These are phyloP conservation scores for Rhodosporidiobolus odoratus DNA, from an alignment of 768 basidiomycete genomes.

Conservation along the genomic window DNA sequence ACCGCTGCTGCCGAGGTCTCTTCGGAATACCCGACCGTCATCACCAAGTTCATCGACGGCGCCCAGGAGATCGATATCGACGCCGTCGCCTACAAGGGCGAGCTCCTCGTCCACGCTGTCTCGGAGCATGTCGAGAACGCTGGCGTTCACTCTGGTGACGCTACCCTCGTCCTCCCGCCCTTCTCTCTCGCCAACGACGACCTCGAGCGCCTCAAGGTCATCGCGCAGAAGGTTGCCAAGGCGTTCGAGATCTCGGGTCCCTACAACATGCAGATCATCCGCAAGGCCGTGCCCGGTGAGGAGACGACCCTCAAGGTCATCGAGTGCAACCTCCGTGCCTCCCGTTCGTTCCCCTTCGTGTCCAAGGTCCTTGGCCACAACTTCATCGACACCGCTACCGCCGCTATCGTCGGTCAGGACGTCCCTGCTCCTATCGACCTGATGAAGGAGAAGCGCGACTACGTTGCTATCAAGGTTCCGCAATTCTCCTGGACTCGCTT, in stretches of 20 bases:
- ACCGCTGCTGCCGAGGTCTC: constrained; percentile 96
- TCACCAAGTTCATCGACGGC: constrained; percentile 97
- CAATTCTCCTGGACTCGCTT: constrained; percentile 98
- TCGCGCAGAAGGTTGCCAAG: constrained; percentile 87
- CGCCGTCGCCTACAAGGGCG: constrained; percentile 88
- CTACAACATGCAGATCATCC: constrained; percentile 99
- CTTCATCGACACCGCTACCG: constrained; percentile 89
- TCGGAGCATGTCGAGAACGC: constrained; percentile 99
- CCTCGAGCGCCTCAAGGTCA: constrained; percentile 80
- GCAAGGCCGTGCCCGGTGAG: constrained; percentile 58
- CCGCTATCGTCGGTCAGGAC: constrained; percentile 74
- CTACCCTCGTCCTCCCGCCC: constrained; percentile 93
- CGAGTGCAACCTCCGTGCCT: constrained; percentile 96
- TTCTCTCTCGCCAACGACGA: constrained; percentile 70
- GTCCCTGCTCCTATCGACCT: constrained; percentile 84
- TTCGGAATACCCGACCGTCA: constrained; percentile 92
- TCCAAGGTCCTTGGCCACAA: constrained; percentile 96
- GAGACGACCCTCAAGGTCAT: constrained; percentile 85
- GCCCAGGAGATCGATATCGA: constrained; percentile 98
- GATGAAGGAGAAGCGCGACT: constrained; percentile 82
- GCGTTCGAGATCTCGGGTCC: constrained; percentile 97
- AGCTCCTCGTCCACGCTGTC: constrained; percentile 86
- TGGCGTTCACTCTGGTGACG: constrained; percentile 97
- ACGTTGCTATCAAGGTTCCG: constrained; percentile 92
- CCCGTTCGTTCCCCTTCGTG: constrained; percentile 97